A percentile compares a stretch with the other conserved stretches of the same genome.
These are phyloP conservation scores for Botrytis elliptica DNA, from an alignment of 2,329 filamentous ascomycete genomes.

Conservation along the genomic window DNA sequence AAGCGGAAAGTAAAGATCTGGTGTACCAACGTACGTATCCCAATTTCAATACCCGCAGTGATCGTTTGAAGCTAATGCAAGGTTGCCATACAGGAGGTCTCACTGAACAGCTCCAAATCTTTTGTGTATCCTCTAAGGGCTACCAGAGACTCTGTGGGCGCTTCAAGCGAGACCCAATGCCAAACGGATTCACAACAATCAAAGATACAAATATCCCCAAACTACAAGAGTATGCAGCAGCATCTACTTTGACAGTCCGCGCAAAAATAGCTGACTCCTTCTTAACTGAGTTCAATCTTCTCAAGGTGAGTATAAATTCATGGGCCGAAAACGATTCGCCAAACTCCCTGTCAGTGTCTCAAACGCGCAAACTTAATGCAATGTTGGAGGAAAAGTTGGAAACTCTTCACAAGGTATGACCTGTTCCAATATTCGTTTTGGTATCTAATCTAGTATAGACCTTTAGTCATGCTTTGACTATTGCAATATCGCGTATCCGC, in stretches of 20 bases:
- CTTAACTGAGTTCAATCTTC: neutral
- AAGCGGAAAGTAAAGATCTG: neutral
- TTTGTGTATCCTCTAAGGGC: neutral
- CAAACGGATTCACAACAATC: neutral
- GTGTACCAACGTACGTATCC: neutral
- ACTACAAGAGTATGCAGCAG: neutral
- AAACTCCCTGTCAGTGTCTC: neutral
- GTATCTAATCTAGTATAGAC: too few species aligned
- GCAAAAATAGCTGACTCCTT: neutral
- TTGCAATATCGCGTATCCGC: too few species aligned
- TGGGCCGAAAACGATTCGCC: neutral
- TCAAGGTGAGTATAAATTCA: neutral
- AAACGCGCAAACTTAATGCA: neutral
- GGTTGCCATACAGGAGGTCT: neutral
- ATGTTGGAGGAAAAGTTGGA: neutral
- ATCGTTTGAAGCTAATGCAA: neutral
- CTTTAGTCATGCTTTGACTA: too few species aligned
- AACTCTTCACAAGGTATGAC: neutral
- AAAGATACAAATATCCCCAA: neutral
- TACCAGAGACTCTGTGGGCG: slow-evolving; percentile 3
- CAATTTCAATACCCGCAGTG: too few species aligned
- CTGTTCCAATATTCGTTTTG: too few species aligned
- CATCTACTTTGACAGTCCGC: neutral
- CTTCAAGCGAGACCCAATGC: neutral
- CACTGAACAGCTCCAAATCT: too few species aligned